Conservation (phyloP, 148 eudicot species). For the Selenicereus undatus region DNA sequence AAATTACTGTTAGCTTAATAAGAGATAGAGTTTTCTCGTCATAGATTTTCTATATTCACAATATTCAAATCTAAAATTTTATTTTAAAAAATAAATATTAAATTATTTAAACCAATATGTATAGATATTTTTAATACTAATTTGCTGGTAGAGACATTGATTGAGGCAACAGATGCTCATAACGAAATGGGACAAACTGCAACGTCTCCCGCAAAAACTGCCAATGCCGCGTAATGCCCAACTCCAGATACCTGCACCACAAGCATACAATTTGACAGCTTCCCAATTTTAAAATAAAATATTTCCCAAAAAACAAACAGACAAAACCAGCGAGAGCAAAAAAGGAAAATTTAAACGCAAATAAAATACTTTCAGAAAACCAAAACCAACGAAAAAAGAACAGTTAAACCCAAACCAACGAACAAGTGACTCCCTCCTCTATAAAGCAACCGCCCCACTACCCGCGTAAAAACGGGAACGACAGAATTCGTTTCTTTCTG, state of each 20-base stretch:
- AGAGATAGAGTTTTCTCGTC: no score
- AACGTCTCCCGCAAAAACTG: background rate
- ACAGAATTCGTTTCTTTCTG: background rate
- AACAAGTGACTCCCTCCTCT: background rate
- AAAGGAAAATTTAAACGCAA: background rate
- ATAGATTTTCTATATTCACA: no score
- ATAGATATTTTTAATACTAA: no score
- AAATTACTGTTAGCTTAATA: no score
- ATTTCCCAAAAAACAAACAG: no score
- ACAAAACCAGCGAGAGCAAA: background rate
- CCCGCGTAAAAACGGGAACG: background rate
- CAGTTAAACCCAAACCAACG: background rate
- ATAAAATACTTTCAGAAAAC: background rate
- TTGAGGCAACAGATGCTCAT: background rate
- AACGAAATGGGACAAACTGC: background rate
- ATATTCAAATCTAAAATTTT: no score
- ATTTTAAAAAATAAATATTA: no score
- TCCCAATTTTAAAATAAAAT: background rate
- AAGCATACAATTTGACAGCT: background rate
- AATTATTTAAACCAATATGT: no score
- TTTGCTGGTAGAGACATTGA: background rate
- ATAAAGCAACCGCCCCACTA: constrained; percentile 2
- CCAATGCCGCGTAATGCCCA: background rate
- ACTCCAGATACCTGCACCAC: background rate
- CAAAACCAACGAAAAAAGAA: background rate